A percentile compares a stretch with the other conserved stretches of the same genome.
phyloP scores from a whole-genome alignment of 805 yeast genomes.

The Candida sakaeoensis region DNA sequence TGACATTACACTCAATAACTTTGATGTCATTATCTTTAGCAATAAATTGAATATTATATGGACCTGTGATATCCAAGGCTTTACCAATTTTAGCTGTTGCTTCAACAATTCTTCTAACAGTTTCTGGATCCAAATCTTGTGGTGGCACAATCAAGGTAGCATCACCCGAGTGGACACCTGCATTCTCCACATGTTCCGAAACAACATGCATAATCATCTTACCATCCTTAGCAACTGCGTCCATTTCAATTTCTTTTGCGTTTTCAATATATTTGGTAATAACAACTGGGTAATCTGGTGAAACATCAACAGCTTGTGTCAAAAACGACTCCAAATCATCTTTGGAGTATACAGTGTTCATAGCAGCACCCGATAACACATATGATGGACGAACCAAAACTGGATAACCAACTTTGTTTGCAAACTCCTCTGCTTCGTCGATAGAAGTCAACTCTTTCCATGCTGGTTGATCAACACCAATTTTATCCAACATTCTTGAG shows the following conservation, averaged over 20 bases:
- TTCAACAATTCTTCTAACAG: slow-evolving; percentile 84
- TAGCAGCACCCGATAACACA: slow-evolving; percentile 97
- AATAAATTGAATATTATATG: slow-evolving; percentile 94
- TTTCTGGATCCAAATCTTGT: slow-evolving; percentile 88
- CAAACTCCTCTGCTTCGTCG: slow-evolving; percentile 89
- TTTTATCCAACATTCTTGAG: slow-evolving; percentile 93
- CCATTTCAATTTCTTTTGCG: slow-evolving; percentile 98
- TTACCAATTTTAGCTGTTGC: slow-evolving; percentile 96
- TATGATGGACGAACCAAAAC: slow-evolving; percentile 97
- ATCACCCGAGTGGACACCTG: slow-evolving; percentile 99
- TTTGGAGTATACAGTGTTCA: slow-evolving; percentile 91
- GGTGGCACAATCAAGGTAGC: slow-evolving; percentile 97
- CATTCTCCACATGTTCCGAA: slow-evolving; percentile 97
- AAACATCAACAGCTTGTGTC: slow-evolving; percentile 93
- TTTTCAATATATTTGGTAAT: slow-evolving; percentile 94
- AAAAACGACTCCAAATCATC: slow-evolving; percentile 85
- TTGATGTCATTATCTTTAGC: slow-evolving; percentile 94
- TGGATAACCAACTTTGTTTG: slow-evolving; percentile 87
- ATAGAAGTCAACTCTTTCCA: slow-evolving; percentile 97
- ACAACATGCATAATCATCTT: slow-evolving; percentile 94
- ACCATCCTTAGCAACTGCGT: slow-evolving; percentile 95
- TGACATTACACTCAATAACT: slow-evolving; percentile 97
- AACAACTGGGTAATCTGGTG: slow-evolving; percentile 97
- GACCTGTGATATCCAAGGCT: slow-evolving; percentile 95
- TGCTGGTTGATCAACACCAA: slow-evolving; percentile 98